These are phyloP conservation scores for Eutypella sp. DNA, from an alignment of 2,329 filamentous ascomycete genomes.

Conservation along the genomic window DNA sequence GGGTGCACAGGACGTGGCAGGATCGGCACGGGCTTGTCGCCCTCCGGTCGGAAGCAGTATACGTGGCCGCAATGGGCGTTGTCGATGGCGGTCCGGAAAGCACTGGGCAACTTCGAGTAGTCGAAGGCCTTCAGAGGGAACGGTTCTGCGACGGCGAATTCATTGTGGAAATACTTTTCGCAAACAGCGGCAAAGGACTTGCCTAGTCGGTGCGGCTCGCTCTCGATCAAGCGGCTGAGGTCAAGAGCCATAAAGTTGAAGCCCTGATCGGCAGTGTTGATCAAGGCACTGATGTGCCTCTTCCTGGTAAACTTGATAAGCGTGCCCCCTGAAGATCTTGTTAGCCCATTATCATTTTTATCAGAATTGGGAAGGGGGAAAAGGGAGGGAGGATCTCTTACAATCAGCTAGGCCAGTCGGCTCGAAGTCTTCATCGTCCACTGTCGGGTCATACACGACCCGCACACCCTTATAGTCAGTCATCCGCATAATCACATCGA, in stretches of 20 bases:
- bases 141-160: conserved; percentile 2
- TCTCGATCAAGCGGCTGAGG: conserved; percentile 9
- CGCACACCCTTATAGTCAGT: conserved; percentile 34
- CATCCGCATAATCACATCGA: conserved; percentile 24
- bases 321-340: conserved; percentile 9
- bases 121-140: conserved; percentile 4
- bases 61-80: conserved; percentile 1
- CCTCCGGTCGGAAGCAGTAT: conserved; percentile 6
- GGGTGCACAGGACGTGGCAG: conserved; percentile 5
- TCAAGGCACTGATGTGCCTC: background rate
- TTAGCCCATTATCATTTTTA: no score
- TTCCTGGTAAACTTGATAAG: conserved; percentile 11
- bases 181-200: conserved; percentile 9
- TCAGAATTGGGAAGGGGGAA: no score
- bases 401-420: conserved; percentile 28
- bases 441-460: conserved; percentile 42
- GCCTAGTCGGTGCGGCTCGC: conserved; percentile 9
- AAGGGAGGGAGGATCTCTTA: no score
- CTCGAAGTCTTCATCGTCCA: conserved; percentile 26
- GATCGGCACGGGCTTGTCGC: conserved; percentile 8
- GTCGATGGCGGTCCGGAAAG: conserved; percentile 5
- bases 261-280: conserved; percentile 4
- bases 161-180: conserved; percentile 1
- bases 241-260: conserved; percentile 11
- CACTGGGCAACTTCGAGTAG: conserved; percentile 10